Evolutionary conservation across 2,329 filamentous ascomycete genomes (phyloP).

Genomic region (Diaporthe sp.): DNA sequence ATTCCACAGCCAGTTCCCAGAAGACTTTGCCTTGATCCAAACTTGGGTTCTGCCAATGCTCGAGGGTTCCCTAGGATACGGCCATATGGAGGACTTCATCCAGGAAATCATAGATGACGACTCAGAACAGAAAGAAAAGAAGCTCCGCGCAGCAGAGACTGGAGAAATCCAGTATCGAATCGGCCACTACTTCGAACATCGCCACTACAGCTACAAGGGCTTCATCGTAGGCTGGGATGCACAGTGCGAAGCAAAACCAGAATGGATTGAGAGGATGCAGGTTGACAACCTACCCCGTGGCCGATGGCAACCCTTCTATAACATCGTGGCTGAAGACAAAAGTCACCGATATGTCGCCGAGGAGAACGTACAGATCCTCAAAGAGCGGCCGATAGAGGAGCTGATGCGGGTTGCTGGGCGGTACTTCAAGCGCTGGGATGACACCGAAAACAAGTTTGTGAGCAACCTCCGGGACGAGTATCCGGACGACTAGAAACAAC

Average conservation of each 20-base stretch:
- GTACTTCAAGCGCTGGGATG: constrained; percentile 76
- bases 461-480: constrained; percentile 78
- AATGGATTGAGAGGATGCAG: constrained; percentile 73
- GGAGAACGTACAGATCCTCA: constrained; percentile 71
- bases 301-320: constrained; percentile 75
- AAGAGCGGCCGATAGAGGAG: constrained; percentile 56
- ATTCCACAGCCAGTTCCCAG: constrained; percentile 39
- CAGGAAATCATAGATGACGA: not conserved
- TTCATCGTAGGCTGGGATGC: constrained; percentile 74
- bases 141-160: not conserved
- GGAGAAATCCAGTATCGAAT: constrained; percentile 57
- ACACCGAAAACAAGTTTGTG: constrained; percentile 63
- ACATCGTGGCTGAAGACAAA: constrained; percentile 75
- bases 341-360: constrained; percentile 76
- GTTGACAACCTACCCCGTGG: constrained; percentile 71
- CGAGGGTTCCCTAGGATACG: not conserved
- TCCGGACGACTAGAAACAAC: constrained; percentile 68
- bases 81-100: not conserved
- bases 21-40: constrained; percentile 39
- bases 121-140: not conserved
- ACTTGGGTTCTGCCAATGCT: constrained; percentile 11
- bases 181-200: constrained; percentile 74
- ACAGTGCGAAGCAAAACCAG: constrained; percentile 58
- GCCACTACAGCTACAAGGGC: constrained; percentile 72
- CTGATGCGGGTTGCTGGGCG: constrained; percentile 70